A percentile compares a stretch with the other conserved stretches of the same genome.
phyloP scores from a whole-genome alignment of 1,284 basidiomycete genomes.

The Naganishia sp. region DNA sequence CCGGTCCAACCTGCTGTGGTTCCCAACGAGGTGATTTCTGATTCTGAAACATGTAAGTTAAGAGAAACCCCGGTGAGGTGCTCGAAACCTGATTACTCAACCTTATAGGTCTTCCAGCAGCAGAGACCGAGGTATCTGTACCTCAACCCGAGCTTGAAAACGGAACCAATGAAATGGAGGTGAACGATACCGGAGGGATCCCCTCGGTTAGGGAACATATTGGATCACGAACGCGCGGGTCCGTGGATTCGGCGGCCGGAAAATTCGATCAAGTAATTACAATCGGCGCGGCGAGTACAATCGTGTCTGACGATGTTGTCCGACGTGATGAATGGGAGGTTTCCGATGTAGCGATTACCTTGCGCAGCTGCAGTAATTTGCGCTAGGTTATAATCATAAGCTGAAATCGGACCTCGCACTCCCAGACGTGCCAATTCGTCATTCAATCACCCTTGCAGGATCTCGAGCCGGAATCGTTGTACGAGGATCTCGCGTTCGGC shows the following conservation, averaged over 20 bases:
- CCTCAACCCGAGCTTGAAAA: no score
- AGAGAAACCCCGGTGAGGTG: no score
- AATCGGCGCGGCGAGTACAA: background rate
- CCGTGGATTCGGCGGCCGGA: background rate
- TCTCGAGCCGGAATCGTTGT: background rate
- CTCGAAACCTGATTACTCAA: no score
- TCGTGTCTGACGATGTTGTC: slow-evolving; percentile 4
- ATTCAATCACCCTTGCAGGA: background rate
- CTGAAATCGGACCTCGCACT: background rate
- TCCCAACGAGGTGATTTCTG: no score
- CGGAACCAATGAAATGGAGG: no score
- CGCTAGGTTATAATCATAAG: background rate
- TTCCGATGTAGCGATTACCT: background rate
- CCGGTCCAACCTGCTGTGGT: no score
- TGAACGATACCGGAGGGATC: no score
- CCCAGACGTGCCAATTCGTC: background rate
- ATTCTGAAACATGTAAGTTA: no score
- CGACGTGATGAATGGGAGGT: background rate
- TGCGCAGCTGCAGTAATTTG: background rate
- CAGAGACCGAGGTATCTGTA: no score
- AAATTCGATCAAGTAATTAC: background rate
- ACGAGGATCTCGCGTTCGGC: background rate
- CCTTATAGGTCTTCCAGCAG: no score
- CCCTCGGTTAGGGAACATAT: no score
- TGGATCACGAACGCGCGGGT: background rate